A percentile compares a stretch with the other conserved stretches of the same genome.
These are phyloP conservation scores for Lodderomyces pseudojiufengensis DNA, from an alignment of 1,139 yeast genomes.

Conservation along the genomic window DNA sequence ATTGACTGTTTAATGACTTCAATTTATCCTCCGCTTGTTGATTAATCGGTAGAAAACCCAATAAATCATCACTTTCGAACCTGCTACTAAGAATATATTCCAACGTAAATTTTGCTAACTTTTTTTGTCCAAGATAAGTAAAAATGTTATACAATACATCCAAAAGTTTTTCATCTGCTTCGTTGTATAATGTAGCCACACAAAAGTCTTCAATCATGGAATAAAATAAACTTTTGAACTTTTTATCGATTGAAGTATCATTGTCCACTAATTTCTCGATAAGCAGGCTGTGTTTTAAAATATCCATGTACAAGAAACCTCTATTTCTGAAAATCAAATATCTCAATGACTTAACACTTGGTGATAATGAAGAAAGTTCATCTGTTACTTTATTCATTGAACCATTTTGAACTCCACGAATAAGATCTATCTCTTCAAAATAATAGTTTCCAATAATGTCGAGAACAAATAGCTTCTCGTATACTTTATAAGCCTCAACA, in stretches of 20 bases:
- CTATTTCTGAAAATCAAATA: constrained; percentile 79
- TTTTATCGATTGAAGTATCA: constrained; percentile 8
- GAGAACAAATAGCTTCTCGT: constrained; percentile 61
- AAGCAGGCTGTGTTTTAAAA: constrained; percentile 19
- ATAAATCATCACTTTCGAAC: constrained; percentile 43
- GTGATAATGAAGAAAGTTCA: constrained; percentile 52
- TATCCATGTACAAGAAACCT: constrained; percentile 65
- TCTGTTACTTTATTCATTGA: constrained; percentile 29
- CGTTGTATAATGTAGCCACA: constrained; percentile 54
- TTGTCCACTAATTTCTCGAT: not conserved
- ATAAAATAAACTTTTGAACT: constrained; percentile 29
- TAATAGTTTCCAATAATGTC: constrained; percentile 60
- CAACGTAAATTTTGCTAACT: constrained; percentile 57
- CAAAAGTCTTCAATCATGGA: constrained; percentile 55
- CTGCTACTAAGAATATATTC: constrained; percentile 58
- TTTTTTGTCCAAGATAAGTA: constrained; percentile 40
- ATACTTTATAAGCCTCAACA: constrained; percentile 49
- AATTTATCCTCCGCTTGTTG: constrained; percentile 9
- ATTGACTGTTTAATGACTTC: not conserved
- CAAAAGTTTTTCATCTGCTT: constrained; percentile 56
- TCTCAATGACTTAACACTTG: constrained; percentile 67
- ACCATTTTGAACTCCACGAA: constrained; percentile 43
- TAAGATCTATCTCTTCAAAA: constrained; percentile 37
- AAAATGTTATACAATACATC: constrained; percentile 48
- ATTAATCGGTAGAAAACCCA: constrained; percentile 33